These are phyloP conservation scores for Globisporangium takayamanum DNA, from an alignment of 352 stramenopile genomes.

Conservation along the genomic window DNA sequence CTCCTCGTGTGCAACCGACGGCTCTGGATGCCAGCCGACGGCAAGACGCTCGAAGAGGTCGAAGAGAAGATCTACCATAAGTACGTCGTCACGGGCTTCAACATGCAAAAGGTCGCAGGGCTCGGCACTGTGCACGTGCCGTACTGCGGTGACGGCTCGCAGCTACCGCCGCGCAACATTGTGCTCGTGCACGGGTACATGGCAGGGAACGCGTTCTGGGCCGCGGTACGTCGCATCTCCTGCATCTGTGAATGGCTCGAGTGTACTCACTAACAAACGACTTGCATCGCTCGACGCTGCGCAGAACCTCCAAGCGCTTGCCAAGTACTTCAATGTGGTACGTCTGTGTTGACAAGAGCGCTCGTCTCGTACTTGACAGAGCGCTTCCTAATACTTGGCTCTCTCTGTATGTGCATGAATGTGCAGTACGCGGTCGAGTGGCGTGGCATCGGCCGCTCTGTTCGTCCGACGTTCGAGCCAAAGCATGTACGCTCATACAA, in stretches of 20 bases:
- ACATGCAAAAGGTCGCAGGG: slow-evolving; percentile 43
- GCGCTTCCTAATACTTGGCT: neutral
- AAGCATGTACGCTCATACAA: slow-evolving; percentile 30
- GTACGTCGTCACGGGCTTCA: slow-evolving; percentile 54
- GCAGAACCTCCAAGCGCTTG: slow-evolving; percentile 67
- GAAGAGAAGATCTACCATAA: slow-evolving; percentile 67
- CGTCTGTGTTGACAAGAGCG: slow-evolving; percentile 6
- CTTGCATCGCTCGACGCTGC: neutral
- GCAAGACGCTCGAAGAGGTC: slow-evolving; percentile 36
- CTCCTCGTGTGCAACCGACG: slow-evolving; percentile 36
- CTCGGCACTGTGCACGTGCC: slow-evolving; percentile 72
- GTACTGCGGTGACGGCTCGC: slow-evolving; percentile 57
- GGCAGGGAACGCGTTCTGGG: slow-evolving; percentile 71
- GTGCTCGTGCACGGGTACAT: slow-evolving; percentile 79
- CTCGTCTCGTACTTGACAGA: neutral
- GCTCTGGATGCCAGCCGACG: slow-evolving; percentile 55
- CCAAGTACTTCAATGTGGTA: slow-evolving; percentile 79
- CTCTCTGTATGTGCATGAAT: slow-evolving; percentile 1
- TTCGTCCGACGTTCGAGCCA: slow-evolving; percentile 48
- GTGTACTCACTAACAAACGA: neutral
- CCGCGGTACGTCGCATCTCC: slow-evolving; percentile 27
- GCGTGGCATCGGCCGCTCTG: slow-evolving; percentile 71
- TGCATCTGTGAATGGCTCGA: neutral
- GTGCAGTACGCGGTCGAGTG: slow-evolving; percentile 74
- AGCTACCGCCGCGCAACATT: slow-evolving; percentile 42